Base-by-base conservation (phyloP, 345 rosid genomes). In the Eucalyptus victrix region DNA sequence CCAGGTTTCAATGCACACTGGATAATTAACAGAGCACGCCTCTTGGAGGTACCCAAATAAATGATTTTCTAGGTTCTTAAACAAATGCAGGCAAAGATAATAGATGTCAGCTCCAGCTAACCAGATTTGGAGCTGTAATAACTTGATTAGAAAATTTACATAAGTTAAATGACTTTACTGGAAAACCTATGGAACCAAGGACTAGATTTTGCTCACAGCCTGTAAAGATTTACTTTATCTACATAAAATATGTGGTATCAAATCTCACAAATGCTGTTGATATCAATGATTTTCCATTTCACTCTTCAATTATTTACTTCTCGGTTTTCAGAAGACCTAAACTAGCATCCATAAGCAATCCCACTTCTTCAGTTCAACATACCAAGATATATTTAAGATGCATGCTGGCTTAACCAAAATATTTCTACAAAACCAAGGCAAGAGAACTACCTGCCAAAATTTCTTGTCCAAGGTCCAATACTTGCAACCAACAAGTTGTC, bases 401-500 rank as follows among this genome's bases (percentile, higher is more conserved):
- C 81, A 72, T 72, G 28, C 45, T 37, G 81, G 81, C 28, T 37
- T 18, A 10, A 37, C 28, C 81, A 37, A 72, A 72, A 72, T 37
- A 24, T 72, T 42, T 42, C 81, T 37, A 19, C 28, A 37, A 72
- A 7, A 72, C 28, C 12, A 21, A 72, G 81, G 45, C 81, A 72
- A 72, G 28, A 72, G 81, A 72, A 37, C 81, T 72, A 93, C 94
- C 94, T 92, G 94, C 95, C 95, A 90, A 92, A 91, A 94, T 7
- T 50, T 93, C 89, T 90, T 92, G 53, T 47, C 92, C 49, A 88
- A 13, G 80, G 91, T 92, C 3, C 94, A 87, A 88, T 90, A 94
- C 90, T 94, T 94, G 93, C 96, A 94, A 16, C 94, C 93, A 91
- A 93, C 92, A 62, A 91, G 86, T 51, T 49, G 90, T 72, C 94